These are phyloP conservation scores for Tothia fuscella DNA, from an alignment of 2,329 filamentous ascomycete genomes.

Conservation along the genomic window DNA sequence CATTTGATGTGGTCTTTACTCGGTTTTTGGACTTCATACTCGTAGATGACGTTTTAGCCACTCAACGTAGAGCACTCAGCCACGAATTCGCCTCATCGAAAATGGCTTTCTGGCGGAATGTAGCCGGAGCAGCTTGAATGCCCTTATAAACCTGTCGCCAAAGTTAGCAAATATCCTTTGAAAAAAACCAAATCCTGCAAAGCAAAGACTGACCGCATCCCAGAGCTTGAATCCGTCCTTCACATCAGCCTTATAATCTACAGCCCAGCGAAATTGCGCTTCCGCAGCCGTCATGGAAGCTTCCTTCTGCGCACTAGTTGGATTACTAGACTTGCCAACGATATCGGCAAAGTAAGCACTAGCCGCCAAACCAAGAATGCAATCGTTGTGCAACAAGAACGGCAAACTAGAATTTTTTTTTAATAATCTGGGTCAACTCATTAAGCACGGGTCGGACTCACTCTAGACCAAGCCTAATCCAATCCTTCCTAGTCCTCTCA, in stretches of 20 bases:
- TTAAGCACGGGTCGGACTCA: conserved; percentile 32
- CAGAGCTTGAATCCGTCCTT: conserved; percentile 50
- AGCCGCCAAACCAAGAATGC: conserved; percentile 65
- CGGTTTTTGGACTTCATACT: too few species aligned
- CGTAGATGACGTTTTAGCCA: too few species aligned
- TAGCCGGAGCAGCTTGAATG: conserved; percentile 41
- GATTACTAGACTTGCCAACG: neutral
- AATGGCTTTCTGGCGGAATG: conserved; percentile 36
- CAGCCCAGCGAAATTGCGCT: conserved; percentile 45
- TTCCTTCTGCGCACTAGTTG: neutral
- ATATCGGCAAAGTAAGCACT: conserved; percentile 65
- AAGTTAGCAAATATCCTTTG: conserved; percentile 8
- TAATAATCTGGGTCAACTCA: conserved; percentile 18
- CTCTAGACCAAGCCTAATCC: conserved; percentile 58
- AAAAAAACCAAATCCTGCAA: neutral
- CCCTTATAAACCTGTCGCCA: conserved; percentile 41
- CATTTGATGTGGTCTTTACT: too few species aligned
- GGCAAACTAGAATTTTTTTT: conserved; percentile 37
- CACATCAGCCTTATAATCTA: conserved; percentile 46
- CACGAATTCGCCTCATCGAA: conserved; percentile 51
- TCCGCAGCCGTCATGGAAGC: conserved; percentile 32
- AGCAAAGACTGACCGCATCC: conserved; percentile 44
- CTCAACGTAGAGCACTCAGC: conserved; percentile 25
- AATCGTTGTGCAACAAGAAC: conserved; percentile 58
- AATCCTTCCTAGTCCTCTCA: conserved; percentile 48